phyloP scores from a whole-genome alignment of 2,329 filamentous ascomycete genomes.

The Epichloe glyceriae region DNA sequence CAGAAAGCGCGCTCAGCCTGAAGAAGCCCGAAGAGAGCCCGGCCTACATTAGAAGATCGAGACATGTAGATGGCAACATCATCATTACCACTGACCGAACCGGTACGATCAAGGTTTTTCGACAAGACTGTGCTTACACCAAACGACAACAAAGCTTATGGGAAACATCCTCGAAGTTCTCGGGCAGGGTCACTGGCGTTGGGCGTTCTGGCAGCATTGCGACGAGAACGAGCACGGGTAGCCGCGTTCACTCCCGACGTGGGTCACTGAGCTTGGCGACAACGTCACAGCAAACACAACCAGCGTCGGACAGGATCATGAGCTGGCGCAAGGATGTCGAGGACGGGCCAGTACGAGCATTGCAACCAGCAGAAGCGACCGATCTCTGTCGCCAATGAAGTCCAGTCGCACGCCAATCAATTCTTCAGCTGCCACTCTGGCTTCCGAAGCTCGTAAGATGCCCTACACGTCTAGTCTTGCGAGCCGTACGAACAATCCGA shows the following conservation, averaged over 20 bases:
- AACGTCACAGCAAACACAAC: conserved; percentile 18
- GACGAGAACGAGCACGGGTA: conserved; percentile 38
- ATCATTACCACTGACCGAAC: conserved; percentile 82
- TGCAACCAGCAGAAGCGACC: conserved; percentile 33
- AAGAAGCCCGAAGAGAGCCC: conserved; percentile 55
- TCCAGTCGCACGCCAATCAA: conserved; percentile 23
- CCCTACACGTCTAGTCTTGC: conserved; percentile 24
- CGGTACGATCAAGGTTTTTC: conserved; percentile 84
- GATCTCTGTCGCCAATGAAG: conserved; percentile 43
- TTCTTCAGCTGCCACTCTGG: conserved; percentile 24
- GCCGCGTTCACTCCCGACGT: conserved; percentile 35
- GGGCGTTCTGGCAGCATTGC: conserved; percentile 43
- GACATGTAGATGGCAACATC: conserved; percentile 74
- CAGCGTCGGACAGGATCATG: conserved; percentile 61
- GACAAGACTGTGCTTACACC: conserved; percentile 78
- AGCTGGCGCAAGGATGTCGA: conserved; percentile 68
- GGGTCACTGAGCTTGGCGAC: conserved; percentile 35
- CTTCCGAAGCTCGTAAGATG: conserved; percentile 33
- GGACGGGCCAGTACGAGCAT: conserved; percentile 24
- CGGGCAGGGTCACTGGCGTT: conserved; percentile 47
- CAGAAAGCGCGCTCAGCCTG: conserved; percentile 18
- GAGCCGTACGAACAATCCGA: conserved; percentile 12
- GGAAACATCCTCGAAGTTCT: conserved; percentile 68
- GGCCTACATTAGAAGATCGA: conserved; percentile 61
- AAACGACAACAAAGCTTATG: conserved; percentile 67